Conservation (phyloP, 345 rosid species). For the Eucalyptus curtisii region DNA sequence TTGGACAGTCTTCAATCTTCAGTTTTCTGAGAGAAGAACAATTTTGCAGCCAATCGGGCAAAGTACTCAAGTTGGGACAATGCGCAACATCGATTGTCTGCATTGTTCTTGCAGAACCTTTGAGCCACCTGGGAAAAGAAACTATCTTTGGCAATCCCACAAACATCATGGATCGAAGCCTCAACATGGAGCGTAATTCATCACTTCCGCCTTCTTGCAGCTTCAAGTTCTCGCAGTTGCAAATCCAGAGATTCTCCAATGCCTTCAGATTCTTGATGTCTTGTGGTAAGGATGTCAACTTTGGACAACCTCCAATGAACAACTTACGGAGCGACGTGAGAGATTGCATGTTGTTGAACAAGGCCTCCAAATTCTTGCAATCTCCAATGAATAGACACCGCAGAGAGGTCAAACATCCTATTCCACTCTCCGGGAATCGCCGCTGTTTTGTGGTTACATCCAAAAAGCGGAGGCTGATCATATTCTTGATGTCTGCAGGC, state of each 20-base stretch:
- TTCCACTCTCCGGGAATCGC: neutral
- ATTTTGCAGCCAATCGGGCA: neutral
- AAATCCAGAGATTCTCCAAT: neutral
- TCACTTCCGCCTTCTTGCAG: neutral
- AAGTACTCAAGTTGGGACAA: neutral
- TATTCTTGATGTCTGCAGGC: neutral
- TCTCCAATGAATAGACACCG: neutral
- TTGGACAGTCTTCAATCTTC: neutral
- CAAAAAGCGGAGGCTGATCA: conserved; percentile 7
- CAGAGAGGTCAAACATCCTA: conserved; percentile 5
- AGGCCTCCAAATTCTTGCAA: conserved; percentile 1
- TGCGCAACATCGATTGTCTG: neutral
- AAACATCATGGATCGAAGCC: neutral
- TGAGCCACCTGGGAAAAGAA: conserved; percentile 10
- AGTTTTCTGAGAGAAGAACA: neutral
- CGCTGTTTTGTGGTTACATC: conserved; percentile 1
- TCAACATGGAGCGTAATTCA: neutral
- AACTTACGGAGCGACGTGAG: conserved; percentile 1
- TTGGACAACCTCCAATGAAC: neutral
- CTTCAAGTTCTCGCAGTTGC: neutral
- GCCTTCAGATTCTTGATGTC: neutral
- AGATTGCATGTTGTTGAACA: neutral
- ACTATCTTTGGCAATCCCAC: neutral
- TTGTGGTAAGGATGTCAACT: neutral
- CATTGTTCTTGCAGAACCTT: neutral